These are phyloP conservation scores for Penicillium goetzii DNA, from an alignment of 495 filamentous ascomycete genomes.

Conservation along the genomic window DNA sequence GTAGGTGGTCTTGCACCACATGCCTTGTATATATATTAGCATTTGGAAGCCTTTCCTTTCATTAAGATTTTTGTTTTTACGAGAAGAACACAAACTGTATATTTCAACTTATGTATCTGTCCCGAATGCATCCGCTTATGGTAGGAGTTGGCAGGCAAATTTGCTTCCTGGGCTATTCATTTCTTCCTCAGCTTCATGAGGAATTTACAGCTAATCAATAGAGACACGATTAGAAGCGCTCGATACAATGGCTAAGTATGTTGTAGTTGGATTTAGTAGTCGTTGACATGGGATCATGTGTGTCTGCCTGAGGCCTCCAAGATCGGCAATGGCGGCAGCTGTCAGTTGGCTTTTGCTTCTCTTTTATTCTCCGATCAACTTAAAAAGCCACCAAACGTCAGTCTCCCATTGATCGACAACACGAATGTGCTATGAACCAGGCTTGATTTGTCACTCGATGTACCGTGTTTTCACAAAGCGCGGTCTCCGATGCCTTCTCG, in stretches of 20 bases:
- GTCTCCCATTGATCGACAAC: not conserved
- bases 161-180: too few species aligned
- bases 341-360: not conserved
- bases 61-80: too few species aligned
- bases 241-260: too few species aligned
- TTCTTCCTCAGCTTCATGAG: too few species aligned
- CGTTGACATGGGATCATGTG: not conserved
- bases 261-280: too few species aligned
- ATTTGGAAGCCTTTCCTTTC: too few species aligned
- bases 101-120: too few species aligned
- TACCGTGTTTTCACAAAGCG: not conserved
- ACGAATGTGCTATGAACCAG: not conserved
- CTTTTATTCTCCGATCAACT: not conserved
- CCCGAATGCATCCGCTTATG: too few species aligned
- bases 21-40: not conserved
- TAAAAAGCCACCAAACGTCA: not conserved
- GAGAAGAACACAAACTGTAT: too few species aligned
- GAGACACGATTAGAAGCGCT: too few species aligned
- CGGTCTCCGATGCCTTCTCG: not conserved
- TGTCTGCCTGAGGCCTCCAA: constrained; percentile 5
- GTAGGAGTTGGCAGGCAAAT: too few species aligned
- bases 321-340: not conserved
- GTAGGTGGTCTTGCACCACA: not conserved
- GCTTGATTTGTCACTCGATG: not conserved
- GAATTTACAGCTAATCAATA: too few species aligned